A percentile compares a stretch with the other conserved stretches of the same genome.
phyloP scores from a whole-genome alignment of 2,329 filamentous ascomycete genomes.

The Botryotinia calthae region DNA sequence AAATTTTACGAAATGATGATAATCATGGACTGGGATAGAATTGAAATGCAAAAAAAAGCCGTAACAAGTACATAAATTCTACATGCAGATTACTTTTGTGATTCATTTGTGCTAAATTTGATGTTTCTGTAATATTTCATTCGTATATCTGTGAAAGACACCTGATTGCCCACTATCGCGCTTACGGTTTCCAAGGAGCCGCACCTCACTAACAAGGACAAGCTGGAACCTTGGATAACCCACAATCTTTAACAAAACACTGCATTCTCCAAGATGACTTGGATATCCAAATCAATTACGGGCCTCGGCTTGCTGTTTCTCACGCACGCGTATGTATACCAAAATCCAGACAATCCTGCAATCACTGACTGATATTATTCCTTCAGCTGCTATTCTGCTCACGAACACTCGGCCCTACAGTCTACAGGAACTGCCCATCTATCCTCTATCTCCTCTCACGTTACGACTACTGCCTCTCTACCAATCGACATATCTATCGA shows the following conservation, averaged over 20 bases:
- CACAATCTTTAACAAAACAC: background rate
- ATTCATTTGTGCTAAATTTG: constrained; percentile 5
- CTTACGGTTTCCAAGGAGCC: constrained; percentile 18
- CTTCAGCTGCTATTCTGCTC: constrained; percentile 89
- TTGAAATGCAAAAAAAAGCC: constrained; percentile 32
- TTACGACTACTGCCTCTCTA: constrained; percentile 49
- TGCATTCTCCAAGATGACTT: constrained; percentile 55
- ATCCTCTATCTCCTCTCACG: constrained; percentile 45
- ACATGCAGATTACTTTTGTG: background rate
- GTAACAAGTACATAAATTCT: constrained; percentile 19
- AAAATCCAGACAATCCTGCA: constrained; percentile 4
- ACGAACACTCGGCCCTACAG: constrained; percentile 80
- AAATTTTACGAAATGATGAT: constrained; percentile 32
- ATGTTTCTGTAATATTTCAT: background rate
- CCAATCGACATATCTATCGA: constrained; percentile 87
- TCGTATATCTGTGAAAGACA: background rate
- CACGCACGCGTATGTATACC: constrained; percentile 72
- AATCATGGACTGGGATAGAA: constrained; percentile 34
- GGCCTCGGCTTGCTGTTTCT: constrained; percentile 74
- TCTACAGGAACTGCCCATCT: constrained; percentile 52
- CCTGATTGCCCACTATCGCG: constrained; percentile 13
- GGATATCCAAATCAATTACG: constrained; percentile 69
- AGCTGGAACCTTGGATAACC: constrained; percentile 8
- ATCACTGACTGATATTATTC: constrained; percentile 4
- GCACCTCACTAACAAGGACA: constrained; percentile 15